phyloP scores from a whole-genome alignment of 179 eudicot species.

The Dionaea muscipula region DNA sequence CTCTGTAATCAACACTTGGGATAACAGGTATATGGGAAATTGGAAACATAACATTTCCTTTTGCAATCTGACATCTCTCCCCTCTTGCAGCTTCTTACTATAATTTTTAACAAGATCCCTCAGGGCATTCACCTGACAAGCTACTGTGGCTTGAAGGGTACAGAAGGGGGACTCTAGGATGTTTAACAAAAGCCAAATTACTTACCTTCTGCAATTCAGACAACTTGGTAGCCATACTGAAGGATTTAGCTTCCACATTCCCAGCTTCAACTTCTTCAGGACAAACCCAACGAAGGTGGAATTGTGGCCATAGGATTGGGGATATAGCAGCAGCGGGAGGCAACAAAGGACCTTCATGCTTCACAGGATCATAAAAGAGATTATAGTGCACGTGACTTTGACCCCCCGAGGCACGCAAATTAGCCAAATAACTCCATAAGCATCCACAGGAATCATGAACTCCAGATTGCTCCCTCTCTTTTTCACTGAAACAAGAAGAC shows the following conservation, averaged over 20 bases:
- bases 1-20: too few species aligned
- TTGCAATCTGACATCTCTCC: too few species aligned
- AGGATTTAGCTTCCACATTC: slow-evolving; percentile 66
- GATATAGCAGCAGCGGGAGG: slow-evolving; percentile 99
- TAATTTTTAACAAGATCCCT: too few species aligned
- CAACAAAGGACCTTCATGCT: slow-evolving; percentile 53
- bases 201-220: slow-evolving; percentile 79
- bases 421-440: slow-evolving; percentile 73
- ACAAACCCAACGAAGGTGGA: slow-evolving; percentile 94
- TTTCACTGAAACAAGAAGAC: slow-evolving; percentile 47
- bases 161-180: too few species aligned
- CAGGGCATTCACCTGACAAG: too few species aligned
- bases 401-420: slow-evolving; percentile 60
- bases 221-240: slow-evolving; percentile 49
- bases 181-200: too few species aligned
- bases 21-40: too few species aligned
- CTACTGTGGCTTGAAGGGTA: too few species aligned
- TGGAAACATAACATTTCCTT: too few species aligned
- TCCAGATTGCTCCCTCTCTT: slow-evolving; percentile 66
- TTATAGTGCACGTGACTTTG: slow-evolving; percentile 71
- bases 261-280: slow-evolving; percentile 75
- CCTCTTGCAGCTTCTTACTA: too few species aligned
- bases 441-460: slow-evolving; percentile 70
- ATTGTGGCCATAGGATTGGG: slow-evolving; percentile 96
- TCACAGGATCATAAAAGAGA: slow-evolving; percentile 58